Evolutionary conservation across 495 filamentous ascomycete genomes (phyloP).

Genomic region (Aeminium ludgeri): DNA sequence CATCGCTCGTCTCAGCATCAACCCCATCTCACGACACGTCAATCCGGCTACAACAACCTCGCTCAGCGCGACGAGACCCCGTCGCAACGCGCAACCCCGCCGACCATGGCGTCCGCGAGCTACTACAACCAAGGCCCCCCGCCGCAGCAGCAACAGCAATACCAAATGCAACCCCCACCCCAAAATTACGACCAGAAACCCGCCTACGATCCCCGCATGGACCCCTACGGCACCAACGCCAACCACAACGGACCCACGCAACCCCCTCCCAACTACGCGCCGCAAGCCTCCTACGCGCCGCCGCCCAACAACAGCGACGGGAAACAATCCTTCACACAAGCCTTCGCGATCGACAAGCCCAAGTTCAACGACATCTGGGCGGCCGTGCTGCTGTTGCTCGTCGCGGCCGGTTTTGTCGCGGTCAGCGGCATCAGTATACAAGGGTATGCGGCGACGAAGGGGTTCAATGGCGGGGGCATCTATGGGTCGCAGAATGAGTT

Average conservation of each 20-base stretch:
- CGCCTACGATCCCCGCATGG: too few relatives aligned
- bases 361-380: slow-evolving; percentile 87
- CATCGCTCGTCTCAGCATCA: too few relatives aligned
- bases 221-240: not conserved
- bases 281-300: slow-evolving; percentile 8
- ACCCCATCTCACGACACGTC: too few relatives aligned
- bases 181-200: too few relatives aligned
- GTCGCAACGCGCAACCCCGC: too few relatives aligned
- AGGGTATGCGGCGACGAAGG: slow-evolving; percentile 51
- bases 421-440: slow-evolving; percentile 62
- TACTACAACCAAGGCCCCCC: not conserved
- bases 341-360: slow-evolving; percentile 62
- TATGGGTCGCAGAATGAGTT: slow-evolving; percentile 50
- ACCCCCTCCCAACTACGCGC: slow-evolving; percentile 9
- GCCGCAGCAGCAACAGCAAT: not conserved
- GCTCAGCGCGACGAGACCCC: too few relatives aligned
- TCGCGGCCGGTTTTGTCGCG: slow-evolving; percentile 58
- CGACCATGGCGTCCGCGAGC: too few relatives aligned
- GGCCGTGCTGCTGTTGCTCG: slow-evolving; percentile 55
- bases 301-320: slow-evolving; percentile 9
- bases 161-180: not conserved
- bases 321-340: slow-evolving; percentile 54
- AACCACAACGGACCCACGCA: slow-evolving; percentile 7
- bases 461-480: slow-evolving; percentile 57
- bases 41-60: too few relatives aligned